Conservation (phyloP, 2,329 filamentous ascomycete genomes). For the Zymoseptoria pseudotritici region DNA sequence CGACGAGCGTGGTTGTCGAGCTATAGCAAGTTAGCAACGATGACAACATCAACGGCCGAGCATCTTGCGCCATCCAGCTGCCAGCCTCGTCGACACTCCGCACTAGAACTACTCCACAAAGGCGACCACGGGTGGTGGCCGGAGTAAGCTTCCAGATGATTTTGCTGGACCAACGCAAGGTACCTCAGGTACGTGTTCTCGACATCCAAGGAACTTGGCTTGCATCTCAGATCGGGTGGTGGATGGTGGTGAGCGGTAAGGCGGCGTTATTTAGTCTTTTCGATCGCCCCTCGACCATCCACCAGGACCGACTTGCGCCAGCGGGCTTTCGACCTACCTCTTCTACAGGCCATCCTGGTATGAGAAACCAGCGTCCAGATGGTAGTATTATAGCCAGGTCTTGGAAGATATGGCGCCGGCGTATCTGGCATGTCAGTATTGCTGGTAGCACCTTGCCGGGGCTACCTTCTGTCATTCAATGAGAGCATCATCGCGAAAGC, state of each 20-base stretch:
- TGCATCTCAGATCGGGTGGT: neutral
- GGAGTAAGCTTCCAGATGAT: neutral
- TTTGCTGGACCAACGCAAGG: neutral
- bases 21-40: neutral
- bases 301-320: constrained; percentile 10
- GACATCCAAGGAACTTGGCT: neutral
- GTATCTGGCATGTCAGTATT: neutral
- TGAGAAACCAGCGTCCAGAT: constrained; percentile 1
- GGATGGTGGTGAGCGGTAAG: neutral
- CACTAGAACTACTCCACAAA: neutral
- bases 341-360: constrained; percentile 10
- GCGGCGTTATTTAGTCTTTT: neutral
- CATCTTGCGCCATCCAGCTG: neutral
- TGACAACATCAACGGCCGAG: neutral
- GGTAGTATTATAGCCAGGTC: constrained; percentile 2
- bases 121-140: neutral
- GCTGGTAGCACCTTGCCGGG: neutral
- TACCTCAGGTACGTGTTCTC: neutral
- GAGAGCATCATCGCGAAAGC: neutral
- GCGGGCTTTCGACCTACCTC: constrained; percentile 6
- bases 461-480: neutral
- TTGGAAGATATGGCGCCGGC: neutral
- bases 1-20: neutral
- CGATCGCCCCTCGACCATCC: neutral
- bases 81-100: neutral